Evolutionary conservation across 345 rosid genomes (phyloP).

Genomic region (Streptanthus diversifolius): DNA sequence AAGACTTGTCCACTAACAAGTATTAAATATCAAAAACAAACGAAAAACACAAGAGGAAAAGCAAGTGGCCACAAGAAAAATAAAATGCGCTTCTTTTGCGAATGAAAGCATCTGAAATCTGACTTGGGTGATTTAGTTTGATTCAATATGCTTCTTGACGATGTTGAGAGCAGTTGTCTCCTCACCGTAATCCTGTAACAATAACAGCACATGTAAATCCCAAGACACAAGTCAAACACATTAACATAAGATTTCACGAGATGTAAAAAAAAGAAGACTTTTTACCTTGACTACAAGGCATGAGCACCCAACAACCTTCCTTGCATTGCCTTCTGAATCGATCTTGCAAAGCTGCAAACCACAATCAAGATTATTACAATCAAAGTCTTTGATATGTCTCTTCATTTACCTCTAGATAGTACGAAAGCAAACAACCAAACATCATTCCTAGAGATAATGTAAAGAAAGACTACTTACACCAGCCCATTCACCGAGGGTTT

Average conservation of each 20-base stretch:
- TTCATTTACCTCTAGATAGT: too few species aligned
- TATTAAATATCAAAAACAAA: slow-evolving; percentile 14
- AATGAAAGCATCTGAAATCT: slow-evolving; percentile 8
- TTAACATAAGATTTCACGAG: neutral
- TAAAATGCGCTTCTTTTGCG: neutral
- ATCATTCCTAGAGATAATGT: neutral
- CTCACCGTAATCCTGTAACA: slow-evolving; percentile 34
- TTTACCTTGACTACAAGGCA: slow-evolving; percentile 74
- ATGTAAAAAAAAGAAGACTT: neutral
- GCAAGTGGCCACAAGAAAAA: neutral
- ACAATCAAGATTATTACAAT: slow-evolving; percentile 1
- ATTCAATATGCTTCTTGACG: slow-evolving; percentile 25
- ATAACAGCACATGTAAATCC: neutral
- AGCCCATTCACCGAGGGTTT: slow-evolving; percentile 93
- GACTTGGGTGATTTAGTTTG: slow-evolving; percentile 11
- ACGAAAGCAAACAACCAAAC: neutral
- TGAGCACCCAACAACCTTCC: slow-evolving; percentile 86
- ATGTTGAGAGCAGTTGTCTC: slow-evolving; percentile 36
- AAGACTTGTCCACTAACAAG: slow-evolving; percentile 1
- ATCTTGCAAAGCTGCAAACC: slow-evolving; percentile 70
- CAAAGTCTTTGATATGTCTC: neutral
- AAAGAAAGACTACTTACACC: slow-evolving; percentile 57
- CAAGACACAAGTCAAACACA: neutral
- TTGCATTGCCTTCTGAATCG: slow-evolving; percentile 79
- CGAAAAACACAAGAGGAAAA: neutral